phyloP scores from a whole-genome alignment of 495 filamentous ascomycete species.

The Trichoderma orchidacearum region DNA sequence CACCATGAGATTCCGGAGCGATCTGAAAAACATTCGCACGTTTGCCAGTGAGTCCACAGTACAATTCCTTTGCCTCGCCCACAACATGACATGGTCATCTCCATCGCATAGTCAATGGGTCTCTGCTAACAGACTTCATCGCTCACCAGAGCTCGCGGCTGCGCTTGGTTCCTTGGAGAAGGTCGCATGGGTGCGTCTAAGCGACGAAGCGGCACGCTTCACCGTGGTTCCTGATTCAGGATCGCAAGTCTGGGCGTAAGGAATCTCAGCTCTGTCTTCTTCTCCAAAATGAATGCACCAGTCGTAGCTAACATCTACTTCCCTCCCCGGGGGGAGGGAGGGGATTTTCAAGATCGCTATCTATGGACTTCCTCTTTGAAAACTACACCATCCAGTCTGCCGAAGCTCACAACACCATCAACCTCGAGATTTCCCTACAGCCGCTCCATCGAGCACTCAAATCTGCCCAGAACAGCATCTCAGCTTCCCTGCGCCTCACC shows the following conservation, averaged over 20 bases:
- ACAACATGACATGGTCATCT: not conserved
- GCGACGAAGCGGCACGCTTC: slow-evolving; percentile 75
- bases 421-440: slow-evolving; percentile 79
- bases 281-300: slow-evolving; percentile 1
- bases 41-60: slow-evolving; percentile 74
- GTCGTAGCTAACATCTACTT: slow-evolving; percentile 2
- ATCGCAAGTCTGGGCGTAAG: slow-evolving; percentile 94
- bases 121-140: not conserved
- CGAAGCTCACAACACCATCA: slow-evolving; percentile 68
- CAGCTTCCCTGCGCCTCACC: slow-evolving; percentile 75
- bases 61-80: not conserved
- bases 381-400: slow-evolving; percentile 78
- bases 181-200: slow-evolving; percentile 85
- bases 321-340: not conserved
- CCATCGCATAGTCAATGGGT: not conserved
- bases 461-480: slow-evolving; percentile 61
- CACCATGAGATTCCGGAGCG: slow-evolving; percentile 68
- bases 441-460: slow-evolving; percentile 75
- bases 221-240: slow-evolving; percentile 89
- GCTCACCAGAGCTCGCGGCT: slow-evolving; percentile 56
- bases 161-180: slow-evolving; percentile 81
- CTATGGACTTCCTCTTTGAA: slow-evolving; percentile 74
- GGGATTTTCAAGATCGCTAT: slow-evolving; percentile 24
- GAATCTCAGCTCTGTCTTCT: slow-evolving; percentile 6
- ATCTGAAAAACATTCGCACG: slow-evolving; percentile 65